These are phyloP conservation scores for Phyllosticta citribraziliensis DNA, from an alignment of 2,329 filamentous ascomycete genomes.

Conservation along the genomic window DNA sequence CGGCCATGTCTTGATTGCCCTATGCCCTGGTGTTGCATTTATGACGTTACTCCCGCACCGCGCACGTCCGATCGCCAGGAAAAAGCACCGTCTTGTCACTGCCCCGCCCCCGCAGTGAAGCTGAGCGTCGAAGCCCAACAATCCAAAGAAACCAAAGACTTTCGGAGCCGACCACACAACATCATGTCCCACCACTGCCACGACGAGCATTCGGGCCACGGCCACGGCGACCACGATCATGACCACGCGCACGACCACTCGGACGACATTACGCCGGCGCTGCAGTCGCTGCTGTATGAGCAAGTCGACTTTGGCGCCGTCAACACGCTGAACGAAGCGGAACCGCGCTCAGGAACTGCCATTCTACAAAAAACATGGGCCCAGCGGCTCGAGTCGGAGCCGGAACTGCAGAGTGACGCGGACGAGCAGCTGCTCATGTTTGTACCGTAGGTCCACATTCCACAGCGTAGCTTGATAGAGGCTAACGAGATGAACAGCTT, in stretches of 20 bases:
- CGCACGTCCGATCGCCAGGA: not conserved
- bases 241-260: slow-evolving; percentile 63
- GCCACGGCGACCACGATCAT: slow-evolving; percentile 33
- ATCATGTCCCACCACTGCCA: slow-evolving; percentile 24
- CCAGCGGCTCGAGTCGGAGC: slow-evolving; percentile 59
- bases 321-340: slow-evolving; percentile 72
- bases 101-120: slow-evolving; percentile 1
- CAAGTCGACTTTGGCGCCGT: slow-evolving; percentile 86
- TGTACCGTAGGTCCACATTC: slow-evolving; percentile 54
- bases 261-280: slow-evolving; percentile 83
- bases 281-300: slow-evolving; percentile 84
- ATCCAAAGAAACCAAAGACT: not conserved
- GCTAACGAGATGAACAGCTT: slow-evolving; percentile 48
- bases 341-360: slow-evolving; percentile 56
- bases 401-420: slow-evolving; percentile 73
- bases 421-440: slow-evolving; percentile 93
- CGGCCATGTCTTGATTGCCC: not conserved
- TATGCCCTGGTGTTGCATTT: not conserved
- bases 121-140: not conserved
- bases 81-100: slow-evolving; percentile 1
- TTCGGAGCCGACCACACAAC: not conserved
- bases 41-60: not conserved
- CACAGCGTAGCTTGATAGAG: not conserved
- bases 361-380: slow-evolving; percentile 88
- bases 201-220: slow-evolving; percentile 40